A percentile compares a stretch with the other conserved stretches of the same genome.
Evolutionary conservation across 148 eudicot genomes (phyloP).

Genomic region (Camellia sinensis): DNA sequence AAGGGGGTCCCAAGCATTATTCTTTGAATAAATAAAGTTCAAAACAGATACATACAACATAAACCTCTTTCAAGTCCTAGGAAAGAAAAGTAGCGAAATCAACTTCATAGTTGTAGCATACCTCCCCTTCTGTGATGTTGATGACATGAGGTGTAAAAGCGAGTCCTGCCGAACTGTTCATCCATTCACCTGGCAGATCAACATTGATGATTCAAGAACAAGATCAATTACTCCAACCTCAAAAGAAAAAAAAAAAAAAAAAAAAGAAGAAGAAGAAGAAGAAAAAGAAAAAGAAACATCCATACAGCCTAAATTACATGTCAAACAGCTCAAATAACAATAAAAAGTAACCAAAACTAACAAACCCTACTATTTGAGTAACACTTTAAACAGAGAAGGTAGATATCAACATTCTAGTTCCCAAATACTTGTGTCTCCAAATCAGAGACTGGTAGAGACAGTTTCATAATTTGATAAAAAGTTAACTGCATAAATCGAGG

Average conservation of each 20-base stretch:
- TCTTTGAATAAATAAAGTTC: no score
- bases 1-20: no score
- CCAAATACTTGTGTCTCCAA: neutral
- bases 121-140: slow-evolving; percentile 48
- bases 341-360: slow-evolving; percentile 3
- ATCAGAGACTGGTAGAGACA: neutral
- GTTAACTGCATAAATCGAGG: neutral
- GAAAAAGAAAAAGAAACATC: neutral
- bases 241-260: neutral
- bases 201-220: slow-evolving; percentile 6
- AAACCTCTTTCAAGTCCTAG: neutral
- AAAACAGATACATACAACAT: neutral
- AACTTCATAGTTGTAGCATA: slow-evolving; percentile 5
- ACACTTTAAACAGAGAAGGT: neutral
- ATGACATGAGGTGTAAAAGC: slow-evolving; percentile 68
- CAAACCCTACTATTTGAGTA: neutral
- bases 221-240: neutral
- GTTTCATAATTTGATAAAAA: neutral
- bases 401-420: neutral
- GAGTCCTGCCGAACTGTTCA: slow-evolving; percentile 53
- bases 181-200: slow-evolving; percentile 62
- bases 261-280: neutral
- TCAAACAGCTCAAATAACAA: neutral
- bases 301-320: neutral
- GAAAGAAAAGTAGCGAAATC: neutral